A percentile compares a stretch with the other conserved stretches of the same genome.
Conservation (phyloP, 2,329 filamentous ascomycete species). For the Aspergillus udagawae region DNA sequence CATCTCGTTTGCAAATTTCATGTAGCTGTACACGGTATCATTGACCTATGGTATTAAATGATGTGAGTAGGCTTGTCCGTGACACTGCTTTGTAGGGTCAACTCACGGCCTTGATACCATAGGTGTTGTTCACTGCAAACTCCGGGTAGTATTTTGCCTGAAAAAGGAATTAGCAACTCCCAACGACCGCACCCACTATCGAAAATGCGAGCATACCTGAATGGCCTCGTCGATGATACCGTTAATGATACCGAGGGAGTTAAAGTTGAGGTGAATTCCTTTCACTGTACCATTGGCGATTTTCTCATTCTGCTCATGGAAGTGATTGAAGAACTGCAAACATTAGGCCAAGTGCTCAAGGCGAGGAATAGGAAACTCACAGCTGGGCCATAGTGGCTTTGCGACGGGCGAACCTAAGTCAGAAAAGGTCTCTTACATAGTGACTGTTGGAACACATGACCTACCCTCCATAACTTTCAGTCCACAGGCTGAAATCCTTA, state of each 20-base stretch:
- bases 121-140: slow-evolving; percentile 54
- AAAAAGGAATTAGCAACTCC: background rate
- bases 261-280: slow-evolving; percentile 51
- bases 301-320: slow-evolving; percentile 54
- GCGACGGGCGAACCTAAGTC: slow-evolving; percentile 8
- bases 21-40: slow-evolving; percentile 57
- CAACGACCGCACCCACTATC: background rate
- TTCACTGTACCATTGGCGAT: slow-evolving; percentile 48
- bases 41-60: slow-evolving; percentile 39
- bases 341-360: slow-evolving; percentile 9
- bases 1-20: slow-evolving; percentile 57
- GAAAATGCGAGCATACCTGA: slow-evolving; percentile 30
- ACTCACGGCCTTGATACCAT: slow-evolving; percentile 46
- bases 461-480: slow-evolving; percentile 51
- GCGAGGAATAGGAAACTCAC: slow-evolving; percentile 14
- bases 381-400: slow-evolving; percentile 50
- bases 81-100: background rate
- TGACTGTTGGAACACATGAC: slow-evolving; percentile 10
- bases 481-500: slow-evolving; percentile 57
- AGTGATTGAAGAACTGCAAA: slow-evolving; percentile 52
- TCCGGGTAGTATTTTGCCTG: slow-evolving; percentile 46
- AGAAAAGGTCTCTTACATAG: background rate
- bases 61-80: background rate
- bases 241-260: slow-evolving; percentile 54
- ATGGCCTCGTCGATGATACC: slow-evolving; percentile 54